These are phyloP conservation scores for Aspergillus costaricaensis DNA, from an alignment of 2,329 filamentous ascomycete genomes.

Conservation along the genomic window DNA sequence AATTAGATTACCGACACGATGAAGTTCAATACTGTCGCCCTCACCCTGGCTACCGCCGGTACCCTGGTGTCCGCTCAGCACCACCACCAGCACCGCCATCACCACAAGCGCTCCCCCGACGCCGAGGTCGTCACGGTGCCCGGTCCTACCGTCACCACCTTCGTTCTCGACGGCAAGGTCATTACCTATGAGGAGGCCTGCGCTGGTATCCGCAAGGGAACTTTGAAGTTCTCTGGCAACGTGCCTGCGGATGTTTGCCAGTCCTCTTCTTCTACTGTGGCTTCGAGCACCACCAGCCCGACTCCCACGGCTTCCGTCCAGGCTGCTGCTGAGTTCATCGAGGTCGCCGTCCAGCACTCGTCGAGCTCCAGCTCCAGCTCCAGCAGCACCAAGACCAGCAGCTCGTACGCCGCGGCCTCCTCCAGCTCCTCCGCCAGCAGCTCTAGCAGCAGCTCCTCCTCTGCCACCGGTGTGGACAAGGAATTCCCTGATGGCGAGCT, in stretches of 20 bases:
- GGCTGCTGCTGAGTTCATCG: constrained; percentile 52
- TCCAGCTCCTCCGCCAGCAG: constrained; percentile 25
- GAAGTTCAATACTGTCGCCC: constrained; percentile 44
- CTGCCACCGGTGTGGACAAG: constrained; percentile 59
- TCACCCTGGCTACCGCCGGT: constrained; percentile 47
- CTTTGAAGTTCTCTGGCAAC: constrained; percentile 64
- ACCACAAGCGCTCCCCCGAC: constrained; percentile 44
- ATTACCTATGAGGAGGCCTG: constrained; percentile 60
- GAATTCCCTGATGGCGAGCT: constrained; percentile 76
- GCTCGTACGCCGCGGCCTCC: constrained; percentile 28
- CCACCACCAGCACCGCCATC: constrained; percentile 45
- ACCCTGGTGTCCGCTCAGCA: constrained; percentile 46
- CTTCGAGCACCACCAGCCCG: constrained; percentile 30
- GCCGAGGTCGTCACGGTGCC: constrained; percentile 57
- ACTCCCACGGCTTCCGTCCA: constrained; percentile 30
- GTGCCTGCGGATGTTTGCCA: constrained; percentile 58
- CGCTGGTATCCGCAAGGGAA: constrained; percentile 69
- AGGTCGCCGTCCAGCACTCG: constrained; percentile 44
- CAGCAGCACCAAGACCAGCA: constrained; percentile 23
- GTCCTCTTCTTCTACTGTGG: constrained; percentile 39
- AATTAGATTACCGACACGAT: constrained; percentile 29
- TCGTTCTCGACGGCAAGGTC: constrained; percentile 64
- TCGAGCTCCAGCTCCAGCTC: constrained; percentile 30
- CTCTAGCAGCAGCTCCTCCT: constrained; percentile 30
- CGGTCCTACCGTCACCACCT: constrained; percentile 67